Base-by-base conservation (phyloP, 768 basidiomycete genomes). In the Collybiopsis luxurians region DNA sequence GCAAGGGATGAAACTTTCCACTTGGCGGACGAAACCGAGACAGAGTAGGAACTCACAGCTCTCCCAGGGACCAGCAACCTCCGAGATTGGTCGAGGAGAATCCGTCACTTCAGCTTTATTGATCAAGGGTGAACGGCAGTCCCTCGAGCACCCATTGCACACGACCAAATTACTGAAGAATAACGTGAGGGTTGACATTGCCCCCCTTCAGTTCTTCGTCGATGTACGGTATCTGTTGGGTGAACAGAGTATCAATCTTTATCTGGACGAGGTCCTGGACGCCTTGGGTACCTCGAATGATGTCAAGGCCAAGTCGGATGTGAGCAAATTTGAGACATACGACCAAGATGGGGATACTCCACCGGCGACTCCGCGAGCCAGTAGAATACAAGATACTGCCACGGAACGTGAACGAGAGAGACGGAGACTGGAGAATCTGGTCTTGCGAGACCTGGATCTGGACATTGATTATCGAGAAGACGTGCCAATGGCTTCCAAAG, bases 161-260 rank as follows among this genome's bases (percentile, higher is more conserved):
- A 44, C 36, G 12, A 60, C 56, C 19, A 64, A 66, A 43, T 12
- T 19, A n/a, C 60, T 55, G 38, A 42, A 47, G 39, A 46, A 58
- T 31, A 64, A 73, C 4, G 49, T 84, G 30, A 73, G 79, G 27
- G 63, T 83, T n/a, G 65, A 66, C n/a, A 48, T 82, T 7, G 73
- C 74, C 10, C 88, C 93, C 10, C 62, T 95, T 10, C 92, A 94
- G 64, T 40, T 89, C n/a, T 91, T 92, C 64, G 51, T 90, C 26
- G 92, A 95, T 66, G 71, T 92, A 45, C 79, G 70, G 31, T 66
- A 73, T 54, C 61, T 76, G 19, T 61, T 82, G 49, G 65, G 73
- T 57, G 61, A 71, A 62, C 64, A 68, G 50, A 74, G 68, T 58
- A 70, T 76, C 44, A 64, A 82, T 31, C 64, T 69, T 0, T 89